Evolutionary conservation across 2,329 filamentous ascomycete genomes (phyloP).

Genomic region (Zymoseptoria pseudotritici): DNA sequence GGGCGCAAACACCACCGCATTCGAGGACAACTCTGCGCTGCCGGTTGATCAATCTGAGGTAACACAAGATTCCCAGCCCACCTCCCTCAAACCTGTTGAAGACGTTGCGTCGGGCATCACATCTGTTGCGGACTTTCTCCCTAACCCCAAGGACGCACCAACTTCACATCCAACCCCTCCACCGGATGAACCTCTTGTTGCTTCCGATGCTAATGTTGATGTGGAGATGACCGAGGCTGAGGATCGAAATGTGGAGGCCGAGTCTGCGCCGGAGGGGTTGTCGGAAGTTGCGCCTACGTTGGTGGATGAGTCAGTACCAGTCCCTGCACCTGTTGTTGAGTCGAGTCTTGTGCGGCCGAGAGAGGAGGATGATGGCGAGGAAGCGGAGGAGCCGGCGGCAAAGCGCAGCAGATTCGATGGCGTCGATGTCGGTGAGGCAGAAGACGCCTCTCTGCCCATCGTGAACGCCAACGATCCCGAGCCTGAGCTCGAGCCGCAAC

Average conservation of each 20-base stretch:
- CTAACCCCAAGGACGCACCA: conserved; percentile 31
- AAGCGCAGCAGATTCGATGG: conserved; percentile 73
- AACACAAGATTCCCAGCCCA: conserved; percentile 20
- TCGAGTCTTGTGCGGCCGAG: conserved; percentile 57
- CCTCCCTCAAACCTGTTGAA: conserved; percentile 31
- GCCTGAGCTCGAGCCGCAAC: not conserved
- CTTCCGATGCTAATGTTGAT: conserved; percentile 23
- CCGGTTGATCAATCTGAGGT: conserved; percentile 7
- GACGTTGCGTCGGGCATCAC: conserved; percentile 39
- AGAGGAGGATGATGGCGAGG: conserved; percentile 58
- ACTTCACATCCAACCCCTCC: conserved; percentile 38
- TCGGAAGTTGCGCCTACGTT: conserved; percentile 1
- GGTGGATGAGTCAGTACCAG: conserved; percentile 2
- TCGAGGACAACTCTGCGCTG: conserved; percentile 16
- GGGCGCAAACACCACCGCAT: conserved; percentile 17
- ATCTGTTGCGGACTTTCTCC: conserved; percentile 35
- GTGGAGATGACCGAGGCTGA: conserved; percentile 21
- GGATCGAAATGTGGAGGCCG: conserved; percentile 3
- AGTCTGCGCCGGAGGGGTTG: conserved; percentile 12
- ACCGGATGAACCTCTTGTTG: conserved; percentile 34
- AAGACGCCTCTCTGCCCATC: conserved; percentile 1
- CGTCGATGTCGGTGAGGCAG: not conserved
- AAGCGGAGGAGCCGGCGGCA: conserved; percentile 55
- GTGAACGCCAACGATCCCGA: conserved; percentile 4
- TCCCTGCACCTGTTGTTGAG: conserved; percentile 40